Percentiles rank a stretch among this genome's conserved stretches.
Evolutionary conservation across 1,139 yeast species (phyloP).

Genomic region (Groenewaldozyma auringiensis): DNA sequence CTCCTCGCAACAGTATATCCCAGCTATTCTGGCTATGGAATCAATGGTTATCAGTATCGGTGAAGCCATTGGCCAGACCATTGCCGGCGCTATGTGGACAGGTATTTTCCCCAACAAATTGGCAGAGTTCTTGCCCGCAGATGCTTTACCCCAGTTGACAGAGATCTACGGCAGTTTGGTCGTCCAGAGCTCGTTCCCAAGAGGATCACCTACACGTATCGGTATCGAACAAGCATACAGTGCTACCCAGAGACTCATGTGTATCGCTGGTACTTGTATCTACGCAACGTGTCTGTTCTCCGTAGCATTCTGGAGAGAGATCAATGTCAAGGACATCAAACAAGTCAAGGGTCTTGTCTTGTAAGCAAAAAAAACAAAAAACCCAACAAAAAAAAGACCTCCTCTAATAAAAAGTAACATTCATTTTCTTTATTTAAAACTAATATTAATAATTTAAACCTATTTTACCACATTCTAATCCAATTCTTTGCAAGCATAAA

Average conservation of each 20-base stretch:
- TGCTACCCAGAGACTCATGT: constrained; percentile 14
- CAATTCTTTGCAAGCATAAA: too few species aligned
- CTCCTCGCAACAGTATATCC: constrained; percentile 19
- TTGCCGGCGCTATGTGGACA: constrained; percentile 29
- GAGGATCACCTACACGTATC: constrained; percentile 11
- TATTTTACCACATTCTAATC: too few species aligned
- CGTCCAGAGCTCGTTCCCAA: constrained; percentile 12
- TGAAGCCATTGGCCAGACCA: constrained; percentile 28
- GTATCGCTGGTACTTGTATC: constrained; percentile 13
- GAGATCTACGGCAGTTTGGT: constrained; percentile 10
- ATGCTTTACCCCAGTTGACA: constrained; percentile 6
- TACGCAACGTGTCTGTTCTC: constrained; percentile 10
- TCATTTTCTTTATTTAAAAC: too few species aligned
- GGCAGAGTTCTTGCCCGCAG: constrained; percentile 15
- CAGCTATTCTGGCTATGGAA: constrained; percentile 25
- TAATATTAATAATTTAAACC: too few species aligned
- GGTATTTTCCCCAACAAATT: constrained; percentile 21
- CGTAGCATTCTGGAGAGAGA: constrained; percentile 10
- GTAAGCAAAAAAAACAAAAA: too few species aligned
- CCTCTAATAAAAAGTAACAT: too few species aligned
- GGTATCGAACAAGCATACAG: constrained; percentile 14
- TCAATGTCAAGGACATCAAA: constrained; percentile 9
- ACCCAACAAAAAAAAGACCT: too few species aligned
- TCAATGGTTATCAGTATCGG: constrained; percentile 24
- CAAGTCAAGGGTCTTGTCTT: constrained; percentile 1